Evolutionary conservation across 2,329 filamentous ascomycete species (phyloP).

Genomic region (Lasiodiplodia citricola): DNA sequence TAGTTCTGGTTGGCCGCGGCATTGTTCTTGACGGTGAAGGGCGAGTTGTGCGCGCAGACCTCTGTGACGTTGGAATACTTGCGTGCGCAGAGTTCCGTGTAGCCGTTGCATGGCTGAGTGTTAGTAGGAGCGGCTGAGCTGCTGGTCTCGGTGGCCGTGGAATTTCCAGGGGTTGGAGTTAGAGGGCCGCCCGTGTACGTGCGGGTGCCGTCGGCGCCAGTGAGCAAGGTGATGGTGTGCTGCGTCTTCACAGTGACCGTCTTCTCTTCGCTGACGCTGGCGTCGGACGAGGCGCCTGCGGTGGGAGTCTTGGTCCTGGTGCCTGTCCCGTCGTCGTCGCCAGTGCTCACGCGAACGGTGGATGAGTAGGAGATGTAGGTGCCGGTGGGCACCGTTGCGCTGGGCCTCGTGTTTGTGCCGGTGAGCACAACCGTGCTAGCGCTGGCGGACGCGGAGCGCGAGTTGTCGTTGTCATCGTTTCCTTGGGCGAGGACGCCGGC

Average conservation of each 20-base stretch:
- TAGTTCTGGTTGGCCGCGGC: constrained; percentile 45
- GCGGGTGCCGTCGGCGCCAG: constrained; percentile 12
- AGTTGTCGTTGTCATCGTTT: neutral
- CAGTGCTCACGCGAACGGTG: constrained; percentile 18
- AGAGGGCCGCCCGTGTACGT: constrained; percentile 24
- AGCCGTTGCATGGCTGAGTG: constrained; percentile 50
- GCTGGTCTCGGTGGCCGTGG: constrained; percentile 31
- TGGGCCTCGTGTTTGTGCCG: constrained; percentile 12
- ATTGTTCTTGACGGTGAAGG: constrained; percentile 42
- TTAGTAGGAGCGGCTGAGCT: constrained; percentile 42
- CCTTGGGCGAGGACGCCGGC: constrained; percentile 12
- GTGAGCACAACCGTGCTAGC: constrained; percentile 9
- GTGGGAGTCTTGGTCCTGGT: neutral
- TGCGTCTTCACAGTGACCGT: constrained; percentile 17
- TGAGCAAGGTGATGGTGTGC: constrained; percentile 23
- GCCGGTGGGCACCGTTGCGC: constrained; percentile 20
- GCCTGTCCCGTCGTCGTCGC: neutral
- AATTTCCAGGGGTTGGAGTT: constrained; percentile 1
- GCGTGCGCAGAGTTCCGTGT: constrained; percentile 45
- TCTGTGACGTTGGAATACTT: constrained; percentile 50
- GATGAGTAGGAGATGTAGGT: constrained; percentile 24
- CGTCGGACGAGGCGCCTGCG: neutral
- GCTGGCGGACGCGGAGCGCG: neutral
- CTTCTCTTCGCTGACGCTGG: constrained; percentile 11
- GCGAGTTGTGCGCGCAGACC: constrained; percentile 48